Conservation (phyloP, 106 monocot species). For the Acorus gramineus region DNA sequence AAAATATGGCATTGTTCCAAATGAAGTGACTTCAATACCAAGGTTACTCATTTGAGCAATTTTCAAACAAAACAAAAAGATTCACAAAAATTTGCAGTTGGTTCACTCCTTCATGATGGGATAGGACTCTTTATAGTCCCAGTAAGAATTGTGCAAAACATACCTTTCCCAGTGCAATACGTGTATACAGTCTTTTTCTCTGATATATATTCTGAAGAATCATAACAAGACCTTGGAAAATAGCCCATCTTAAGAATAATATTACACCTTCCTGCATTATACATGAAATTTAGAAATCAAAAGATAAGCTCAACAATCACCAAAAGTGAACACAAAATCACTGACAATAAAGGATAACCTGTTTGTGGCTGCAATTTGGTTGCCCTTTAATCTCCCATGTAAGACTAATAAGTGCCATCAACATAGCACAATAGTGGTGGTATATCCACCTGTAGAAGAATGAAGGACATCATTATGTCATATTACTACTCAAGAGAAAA, state of each 20-base stretch:
- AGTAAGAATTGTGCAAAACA: neutral
- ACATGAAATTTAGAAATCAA: neutral
- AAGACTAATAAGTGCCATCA: slow-evolving; percentile 70
- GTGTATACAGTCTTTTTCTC: slow-evolving; percentile 71
- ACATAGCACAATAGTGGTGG: slow-evolving; percentile 90
- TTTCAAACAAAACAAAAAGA: too few species aligned
- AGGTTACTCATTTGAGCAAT: too few species aligned
- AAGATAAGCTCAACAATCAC: neutral
- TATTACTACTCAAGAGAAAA: too few species aligned
- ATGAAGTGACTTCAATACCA: too few species aligned
- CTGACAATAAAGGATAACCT: slow-evolving; percentile 30
- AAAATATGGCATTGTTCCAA: too few species aligned
- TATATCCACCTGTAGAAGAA: slow-evolving; percentile 70
- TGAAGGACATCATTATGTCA: neutral
- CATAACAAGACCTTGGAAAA: slow-evolving; percentile 87
- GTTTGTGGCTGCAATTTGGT: slow-evolving; percentile 65
- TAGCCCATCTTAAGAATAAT: slow-evolving; percentile 59
- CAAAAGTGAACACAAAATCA: neutral
- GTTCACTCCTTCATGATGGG: too few species aligned
- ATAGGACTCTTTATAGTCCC: neutral
- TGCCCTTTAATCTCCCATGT: slow-evolving; percentile 96
- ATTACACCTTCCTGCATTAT: slow-evolving; percentile 55
- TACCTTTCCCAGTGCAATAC: slow-evolving; percentile 86
- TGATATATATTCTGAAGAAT: slow-evolving; percentile 83
- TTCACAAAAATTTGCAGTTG: too few species aligned